These are phyloP conservation scores for Murraya paniculata DNA, from an alignment of 345 rosid species.

Conservation along the genomic window DNA sequence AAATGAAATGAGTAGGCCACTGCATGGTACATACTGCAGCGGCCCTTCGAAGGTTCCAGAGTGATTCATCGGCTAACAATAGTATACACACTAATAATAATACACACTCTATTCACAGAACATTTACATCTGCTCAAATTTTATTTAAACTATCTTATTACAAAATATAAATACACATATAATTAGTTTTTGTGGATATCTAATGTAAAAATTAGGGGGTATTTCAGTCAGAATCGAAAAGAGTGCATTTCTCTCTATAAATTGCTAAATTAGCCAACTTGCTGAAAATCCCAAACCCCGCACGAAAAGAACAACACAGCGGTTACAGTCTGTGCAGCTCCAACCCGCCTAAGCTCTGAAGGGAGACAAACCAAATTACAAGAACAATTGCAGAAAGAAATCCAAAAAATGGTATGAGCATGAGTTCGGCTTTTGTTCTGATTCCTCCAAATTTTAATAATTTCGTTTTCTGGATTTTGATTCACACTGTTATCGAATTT, in stretches of 20 bases:
- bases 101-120: no score
- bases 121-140: no score
- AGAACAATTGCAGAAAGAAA: background rate
- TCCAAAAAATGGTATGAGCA: slow-evolving; percentile 14
- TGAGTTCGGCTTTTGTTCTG: background rate
- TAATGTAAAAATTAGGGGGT: background rate
- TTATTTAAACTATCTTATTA: no score
- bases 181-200: no score
- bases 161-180: no score
- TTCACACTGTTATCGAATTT: background rate
- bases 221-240: background rate
- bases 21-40: no score
- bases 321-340: no score
- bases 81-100: no score
- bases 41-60: no score
- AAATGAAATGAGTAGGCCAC: no score
- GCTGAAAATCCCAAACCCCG: background rate
- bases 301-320: background rate
- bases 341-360: slow-evolving; percentile 19
- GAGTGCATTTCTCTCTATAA: background rate
- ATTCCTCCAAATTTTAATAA: background rate
- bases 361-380: background rate
- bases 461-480: background rate
- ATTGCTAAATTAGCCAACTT: background rate
- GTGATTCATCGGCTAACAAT: no score